Conservation (phyloP, 306 rosid species). For the Sicyos baderoa region DNA sequence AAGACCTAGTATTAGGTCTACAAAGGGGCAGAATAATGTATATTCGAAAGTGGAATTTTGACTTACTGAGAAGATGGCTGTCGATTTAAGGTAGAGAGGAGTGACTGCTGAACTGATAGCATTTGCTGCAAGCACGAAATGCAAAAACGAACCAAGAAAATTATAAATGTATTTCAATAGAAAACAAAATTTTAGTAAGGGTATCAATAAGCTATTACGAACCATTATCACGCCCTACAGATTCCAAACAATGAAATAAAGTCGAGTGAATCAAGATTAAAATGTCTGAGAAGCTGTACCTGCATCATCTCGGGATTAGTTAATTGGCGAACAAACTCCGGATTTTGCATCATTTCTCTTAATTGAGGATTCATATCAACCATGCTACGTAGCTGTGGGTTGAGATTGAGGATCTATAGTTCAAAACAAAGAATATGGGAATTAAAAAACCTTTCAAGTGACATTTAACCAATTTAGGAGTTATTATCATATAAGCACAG, state of each 20-base stretch:
- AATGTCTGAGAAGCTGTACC: slow-evolving; percentile 28
- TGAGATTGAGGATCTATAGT: slow-evolving; percentile 34
- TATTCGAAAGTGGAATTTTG: neutral
- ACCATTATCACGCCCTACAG: neutral
- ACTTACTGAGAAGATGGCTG: slow-evolving; percentile 46
- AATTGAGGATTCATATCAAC: slow-evolving; percentile 47
- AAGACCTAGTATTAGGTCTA: neutral
- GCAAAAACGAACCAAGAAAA: slow-evolving; percentile 3
- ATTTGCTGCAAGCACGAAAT: slow-evolving; percentile 35
- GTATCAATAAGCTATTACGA: neutral
- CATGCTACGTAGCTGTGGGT: slow-evolving; percentile 46
- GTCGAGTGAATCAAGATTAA: neutral
- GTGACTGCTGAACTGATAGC: slow-evolving; percentile 46
- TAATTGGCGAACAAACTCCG: slow-evolving; percentile 48
- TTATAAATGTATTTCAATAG: neutral
- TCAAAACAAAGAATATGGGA: neutral
- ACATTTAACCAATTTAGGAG: neutral
- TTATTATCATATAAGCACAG: slow-evolving; percentile 2
- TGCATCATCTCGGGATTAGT: slow-evolving; percentile 49
- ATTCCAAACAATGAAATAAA: neutral
- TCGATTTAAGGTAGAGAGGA: slow-evolving; percentile 38
- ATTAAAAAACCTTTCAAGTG: slow-evolving; percentile 1
- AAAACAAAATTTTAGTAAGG: neutral
- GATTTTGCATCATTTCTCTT: slow-evolving; percentile 62
- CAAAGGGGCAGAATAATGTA: neutral